These are phyloP conservation scores for Leucosporidium yakuticum DNA, from an alignment of 768 basidiomycete genomes.

Conservation along the genomic window DNA sequence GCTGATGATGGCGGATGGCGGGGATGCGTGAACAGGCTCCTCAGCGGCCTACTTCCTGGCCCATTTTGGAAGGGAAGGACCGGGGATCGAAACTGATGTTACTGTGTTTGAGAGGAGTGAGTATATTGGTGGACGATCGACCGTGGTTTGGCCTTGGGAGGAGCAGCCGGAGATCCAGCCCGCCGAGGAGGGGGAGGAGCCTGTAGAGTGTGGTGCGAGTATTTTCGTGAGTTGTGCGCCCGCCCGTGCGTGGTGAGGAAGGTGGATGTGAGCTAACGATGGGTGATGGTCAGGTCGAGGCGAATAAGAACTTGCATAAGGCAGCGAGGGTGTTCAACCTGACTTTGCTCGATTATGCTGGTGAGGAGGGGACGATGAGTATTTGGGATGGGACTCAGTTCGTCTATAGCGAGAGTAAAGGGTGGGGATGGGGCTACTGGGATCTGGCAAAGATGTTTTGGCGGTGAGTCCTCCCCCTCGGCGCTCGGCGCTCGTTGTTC, in stretches of 20 bases:
- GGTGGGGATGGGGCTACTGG: slow-evolving; percentile 57
- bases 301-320: slow-evolving; percentile 65
- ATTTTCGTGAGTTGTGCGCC: slow-evolving; percentile 58
- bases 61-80: slow-evolving; percentile 8
- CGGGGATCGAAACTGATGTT: slow-evolving; percentile 62
- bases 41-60: slow-evolving; percentile 28
- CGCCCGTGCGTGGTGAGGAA: background rate
- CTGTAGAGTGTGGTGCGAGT: slow-evolving; percentile 76
- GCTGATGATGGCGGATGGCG: background rate
- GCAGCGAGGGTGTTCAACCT: slow-evolving; percentile 77
- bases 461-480: slow-evolving; percentile 63
- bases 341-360: slow-evolving; percentile 46
- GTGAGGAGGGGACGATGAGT: slow-evolving; percentile 52
- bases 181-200: slow-evolving; percentile 15
- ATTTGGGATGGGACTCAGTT: slow-evolving; percentile 80
- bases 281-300: slow-evolving; percentile 36
- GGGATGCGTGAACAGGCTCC: slow-evolving; percentile 9
- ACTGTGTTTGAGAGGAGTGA: slow-evolving; percentile 68
- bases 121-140: slow-evolving; percentile 29
- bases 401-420: slow-evolving; percentile 43
- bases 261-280: background rate
- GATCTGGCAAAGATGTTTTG: slow-evolving; percentile 66
- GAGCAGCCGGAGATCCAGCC: slow-evolving; percentile 8
- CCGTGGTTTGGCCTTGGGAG: slow-evolving; percentile 28
- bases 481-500: background rate